Evolutionary conservation across 2,329 filamentous ascomycete species (phyloP).

Genomic region (Aspergillus melleus): DNA sequence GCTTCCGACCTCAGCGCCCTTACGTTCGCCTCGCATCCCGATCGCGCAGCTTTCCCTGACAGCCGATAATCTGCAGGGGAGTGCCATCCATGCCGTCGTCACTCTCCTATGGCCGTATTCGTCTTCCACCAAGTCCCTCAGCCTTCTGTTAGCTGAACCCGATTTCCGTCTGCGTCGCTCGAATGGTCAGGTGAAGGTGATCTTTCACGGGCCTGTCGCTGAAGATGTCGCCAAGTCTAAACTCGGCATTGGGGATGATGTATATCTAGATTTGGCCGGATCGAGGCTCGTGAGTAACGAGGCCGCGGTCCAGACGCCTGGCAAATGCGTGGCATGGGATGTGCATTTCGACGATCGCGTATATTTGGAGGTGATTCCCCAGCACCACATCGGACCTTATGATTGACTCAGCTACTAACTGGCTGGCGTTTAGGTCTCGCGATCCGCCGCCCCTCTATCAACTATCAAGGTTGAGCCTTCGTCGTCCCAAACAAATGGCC

Average conservation of each 20-base stretch:
- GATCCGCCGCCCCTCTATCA: conserved; percentile 23
- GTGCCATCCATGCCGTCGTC: conserved; percentile 66
- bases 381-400: not conserved
- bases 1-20: conserved; percentile 22
- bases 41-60: conserved; percentile 45
- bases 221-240: conserved; percentile 65
- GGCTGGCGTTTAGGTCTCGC: conserved; percentile 23
- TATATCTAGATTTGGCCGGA: conserved; percentile 69
- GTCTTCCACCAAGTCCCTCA: conserved; percentile 69
- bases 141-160: conserved; percentile 79
- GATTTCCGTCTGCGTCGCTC: conserved; percentile 77
- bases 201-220: conserved; percentile 70
- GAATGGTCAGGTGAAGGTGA: conserved; percentile 77
- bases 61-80: conserved; percentile 24
- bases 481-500: conserved; percentile 23
- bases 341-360: conserved; percentile 47
- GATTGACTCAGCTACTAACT: not conserved
- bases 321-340: conserved; percentile 59
- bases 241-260: conserved; percentile 75
- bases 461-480: conserved; percentile 55
- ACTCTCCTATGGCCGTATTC: conserved; percentile 93
- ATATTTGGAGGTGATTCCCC: conserved; percentile 33
- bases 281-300: conserved; percentile 63
- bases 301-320: conserved; percentile 53
- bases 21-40: conserved; percentile 30